Percentiles rank a stretch among this genome's conserved stretches.
Conservation (phyloP, 2,329 filamentous ascomycete species). For the Neopestalotiopsis sp. region DNA sequence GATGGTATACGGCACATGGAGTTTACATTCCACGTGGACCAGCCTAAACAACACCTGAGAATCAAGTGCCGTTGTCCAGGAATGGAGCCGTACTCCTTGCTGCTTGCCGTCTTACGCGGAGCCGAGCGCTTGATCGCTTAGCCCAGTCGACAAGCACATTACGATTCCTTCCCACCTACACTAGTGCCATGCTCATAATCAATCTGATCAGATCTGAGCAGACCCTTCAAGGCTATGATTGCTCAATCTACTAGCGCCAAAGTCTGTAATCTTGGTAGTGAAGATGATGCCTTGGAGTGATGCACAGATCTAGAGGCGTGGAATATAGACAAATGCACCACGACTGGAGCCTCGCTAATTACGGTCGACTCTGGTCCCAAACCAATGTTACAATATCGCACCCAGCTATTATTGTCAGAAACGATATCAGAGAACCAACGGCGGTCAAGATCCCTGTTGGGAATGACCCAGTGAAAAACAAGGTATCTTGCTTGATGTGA, state of each 20-base stretch:
- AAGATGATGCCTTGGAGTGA: not conserved
- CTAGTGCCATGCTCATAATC: not conserved
- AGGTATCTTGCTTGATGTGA: not conserved
- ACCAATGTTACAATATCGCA: not conserved
- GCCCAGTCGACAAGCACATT: not conserved
- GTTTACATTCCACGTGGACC: not conserved
- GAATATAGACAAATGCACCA: not conserved
- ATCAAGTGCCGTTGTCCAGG: not conserved
- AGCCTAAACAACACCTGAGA: not conserved
- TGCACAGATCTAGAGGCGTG: not conserved
- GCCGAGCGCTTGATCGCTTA: conserved; percentile 3
- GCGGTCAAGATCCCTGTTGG: not conserved
- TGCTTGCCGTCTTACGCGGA: not conserved
- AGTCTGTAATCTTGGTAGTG: not conserved
- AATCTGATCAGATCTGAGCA: not conserved
- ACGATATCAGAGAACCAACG: not conserved
- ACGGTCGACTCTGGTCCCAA: not conserved
- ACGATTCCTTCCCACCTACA: not conserved
- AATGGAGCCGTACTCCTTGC: not conserved
- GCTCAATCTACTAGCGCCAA: not conserved
- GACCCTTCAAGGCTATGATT: not conserved
- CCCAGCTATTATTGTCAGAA: not conserved
- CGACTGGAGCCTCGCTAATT: not conserved
- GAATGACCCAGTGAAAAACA: not conserved
- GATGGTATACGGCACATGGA: not conserved